These are phyloP conservation scores for Globisporangium takayamanum DNA, from an alignment of 352 stramenopile species.

Conservation along the genomic window DNA sequence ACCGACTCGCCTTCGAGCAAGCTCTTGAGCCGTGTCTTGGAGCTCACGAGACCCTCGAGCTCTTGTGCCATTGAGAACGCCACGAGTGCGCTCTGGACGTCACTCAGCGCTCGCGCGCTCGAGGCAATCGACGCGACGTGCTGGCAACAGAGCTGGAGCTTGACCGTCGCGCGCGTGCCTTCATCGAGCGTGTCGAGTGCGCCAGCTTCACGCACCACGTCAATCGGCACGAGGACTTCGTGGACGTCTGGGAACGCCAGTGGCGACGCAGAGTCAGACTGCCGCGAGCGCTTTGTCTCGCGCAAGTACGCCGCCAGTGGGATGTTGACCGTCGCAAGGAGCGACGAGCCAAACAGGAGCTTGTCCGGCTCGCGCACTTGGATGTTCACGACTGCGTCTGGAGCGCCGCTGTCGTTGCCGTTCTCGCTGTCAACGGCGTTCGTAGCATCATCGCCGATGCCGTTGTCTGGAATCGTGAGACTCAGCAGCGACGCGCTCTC, in stretches of 20 bases:
- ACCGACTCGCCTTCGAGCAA: conserved; percentile 66
- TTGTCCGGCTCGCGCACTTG: conserved; percentile 68
- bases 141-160: conserved; percentile 44
- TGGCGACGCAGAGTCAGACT: too few relatives aligned
- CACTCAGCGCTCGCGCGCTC: conserved; percentile 3
- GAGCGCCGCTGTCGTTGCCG: conserved; percentile 2
- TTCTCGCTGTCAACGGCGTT: conserved; percentile 5
- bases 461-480: conserved; percentile 18
- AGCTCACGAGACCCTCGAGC: conserved; percentile 49
- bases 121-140: conserved; percentile 17
- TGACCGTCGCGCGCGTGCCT: conserved; percentile 21
- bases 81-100: conserved; percentile 18
- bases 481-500: conserved; percentile 30
- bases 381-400: conserved; percentile 29
- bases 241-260: conserved; percentile 22
- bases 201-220: conserved; percentile 10
- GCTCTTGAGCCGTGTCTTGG: conserved; percentile 60
- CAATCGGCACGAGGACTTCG: conserved; percentile 43
- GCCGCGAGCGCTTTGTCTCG: conserved; percentile 4
- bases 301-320: conserved; percentile 42
- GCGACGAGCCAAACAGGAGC: conserved; percentile 61
- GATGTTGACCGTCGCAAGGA: conserved; percentile 42
- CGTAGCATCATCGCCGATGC: too few relatives aligned
- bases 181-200: conserved; percentile 6
- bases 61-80: conserved; percentile 45